Conservation (phyloP, 768 basidiomycete genomes). For the Epithele typhae region DNA sequence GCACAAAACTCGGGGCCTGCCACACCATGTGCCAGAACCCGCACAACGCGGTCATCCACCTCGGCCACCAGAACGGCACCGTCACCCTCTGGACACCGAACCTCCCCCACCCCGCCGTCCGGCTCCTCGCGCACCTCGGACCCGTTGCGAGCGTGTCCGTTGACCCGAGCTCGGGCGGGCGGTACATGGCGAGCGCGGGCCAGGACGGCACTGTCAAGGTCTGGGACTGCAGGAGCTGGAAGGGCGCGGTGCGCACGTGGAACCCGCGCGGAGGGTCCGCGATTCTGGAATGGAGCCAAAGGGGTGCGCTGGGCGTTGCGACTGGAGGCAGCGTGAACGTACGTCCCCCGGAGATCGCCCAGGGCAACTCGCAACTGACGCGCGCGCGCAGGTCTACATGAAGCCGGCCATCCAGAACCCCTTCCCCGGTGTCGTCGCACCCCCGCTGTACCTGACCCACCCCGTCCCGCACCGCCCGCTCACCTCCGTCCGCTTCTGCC, state of each 20-base stretch:
- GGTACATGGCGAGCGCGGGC: conserved; percentile 90
- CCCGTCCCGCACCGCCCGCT: conserved; percentile 78
- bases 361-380: too few relatives aligned
- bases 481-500: conserved; percentile 74
- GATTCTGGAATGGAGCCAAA: conserved; percentile 81
- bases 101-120: conserved; percentile 86
- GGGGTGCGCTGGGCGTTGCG: conserved; percentile 77
- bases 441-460: conserved; percentile 88
- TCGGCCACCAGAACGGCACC: conserved; percentile 92
- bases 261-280: conserved; percentile 59
- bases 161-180: conserved; percentile 79
- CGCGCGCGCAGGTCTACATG: conserved; percentile 57
- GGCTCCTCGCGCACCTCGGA: conserved; percentile 85
- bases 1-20: conserved; percentile 86
- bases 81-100: conserved; percentile 99
- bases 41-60: conserved; percentile 91
- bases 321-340: conserved; percentile 85
- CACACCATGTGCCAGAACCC: conserved; percentile 84
- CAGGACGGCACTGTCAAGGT: conserved; percentile 87
- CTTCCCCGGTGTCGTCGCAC: conserved; percentile 44
- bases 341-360: conserved; percentile 18
- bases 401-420: conserved; percentile 59
- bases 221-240: conserved; percentile 98
- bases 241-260: conserved; percentile 81
- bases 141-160: conserved; percentile 78